A percentile compares a stretch with the other conserved stretches of the same genome.
phyloP scores from a whole-genome alignment of 1,284 basidiomycete species.

The Boletus nobilissimus region DNA sequence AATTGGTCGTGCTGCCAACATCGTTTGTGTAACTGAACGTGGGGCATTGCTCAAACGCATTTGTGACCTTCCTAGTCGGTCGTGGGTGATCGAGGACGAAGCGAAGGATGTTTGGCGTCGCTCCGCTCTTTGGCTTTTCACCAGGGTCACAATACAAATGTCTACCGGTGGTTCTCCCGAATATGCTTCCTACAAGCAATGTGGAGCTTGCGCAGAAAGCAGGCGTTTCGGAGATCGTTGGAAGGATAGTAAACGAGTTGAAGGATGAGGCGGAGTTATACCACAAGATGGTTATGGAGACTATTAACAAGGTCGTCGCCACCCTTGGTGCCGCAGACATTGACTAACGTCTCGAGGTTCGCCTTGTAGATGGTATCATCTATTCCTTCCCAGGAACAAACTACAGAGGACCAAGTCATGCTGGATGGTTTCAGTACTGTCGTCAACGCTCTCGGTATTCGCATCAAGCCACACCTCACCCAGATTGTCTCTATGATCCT shows the following conservation, averaged over 20 bases:
- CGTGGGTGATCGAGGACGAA: not conserved
- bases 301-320: slow-evolving; percentile 95
- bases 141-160: not conserved
- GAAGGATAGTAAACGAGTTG: slow-evolving; percentile 93
- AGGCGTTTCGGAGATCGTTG: slow-evolving; percentile 95
- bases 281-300: slow-evolving; percentile 99
- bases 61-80: not conserved
- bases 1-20: not conserved
- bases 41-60: not conserved
- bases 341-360: slow-evolving; percentile 93
- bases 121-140: not conserved
- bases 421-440: slow-evolving; percentile 98
- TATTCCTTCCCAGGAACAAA: slow-evolving; percentile 99
- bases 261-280: slow-evolving; percentile 98
- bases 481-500: slow-evolving; percentile 99
- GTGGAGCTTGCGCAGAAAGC: slow-evolving; percentile 98
- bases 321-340: slow-evolving; percentile 96
- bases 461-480: slow-evolving; percentile 99
- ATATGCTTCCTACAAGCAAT: not conserved
- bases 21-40: not conserved
- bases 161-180: not conserved
- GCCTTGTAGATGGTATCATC: slow-evolving; percentile 97
- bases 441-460: slow-evolving; percentile 94
- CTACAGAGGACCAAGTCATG: slow-evolving; percentile 99
- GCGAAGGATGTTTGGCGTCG: not conserved